Evolutionary conservation across 352 stramenopile genomes (phyloP).

Genomic region (Phytophthora sp.): DNA sequence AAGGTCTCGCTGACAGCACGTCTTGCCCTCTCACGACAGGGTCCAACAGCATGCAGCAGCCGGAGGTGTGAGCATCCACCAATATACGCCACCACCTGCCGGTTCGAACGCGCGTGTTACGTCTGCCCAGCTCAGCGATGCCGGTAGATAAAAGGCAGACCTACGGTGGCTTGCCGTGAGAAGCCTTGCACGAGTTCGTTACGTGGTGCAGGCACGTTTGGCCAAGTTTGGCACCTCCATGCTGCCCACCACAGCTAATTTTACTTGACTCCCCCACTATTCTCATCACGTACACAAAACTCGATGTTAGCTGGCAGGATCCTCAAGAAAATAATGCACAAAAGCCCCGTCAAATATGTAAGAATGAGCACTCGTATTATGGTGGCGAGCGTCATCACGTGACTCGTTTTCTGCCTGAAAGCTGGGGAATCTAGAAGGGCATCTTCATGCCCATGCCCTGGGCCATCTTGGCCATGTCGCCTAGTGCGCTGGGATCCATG

Average conservation of each 20-base stretch:
- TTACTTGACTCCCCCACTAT: conserved; percentile 9
- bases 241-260: conserved; percentile 12
- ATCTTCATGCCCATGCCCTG: conserved; percentile 81
- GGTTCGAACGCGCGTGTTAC: conserved; percentile 6
- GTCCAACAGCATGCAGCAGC: conserved; percentile 32
- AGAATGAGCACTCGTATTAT: conserved; percentile 33
- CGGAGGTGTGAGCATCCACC: conserved; percentile 33
- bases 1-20: conserved; percentile 15
- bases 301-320: not conserved
- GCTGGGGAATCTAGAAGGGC: conserved; percentile 59
- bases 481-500: conserved; percentile 76
- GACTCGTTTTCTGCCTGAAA: conserved; percentile 14
- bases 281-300: conserved; percentile 1
- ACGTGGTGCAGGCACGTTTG: not conserved
- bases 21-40: conserved; percentile 20
- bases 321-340: conserved; percentile 15
- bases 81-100: conserved; percentile 3
- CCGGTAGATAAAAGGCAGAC: conserved; percentile 25
- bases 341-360: conserved; percentile 18
- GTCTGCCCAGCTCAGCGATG: conserved; percentile 2
- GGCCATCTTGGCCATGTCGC: conserved; percentile 84
- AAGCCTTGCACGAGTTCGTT: conserved; percentile 30
- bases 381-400: conserved; percentile 7
- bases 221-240: conserved; percentile 24
- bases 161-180: conserved; percentile 6